Evolutionary conservation across 1,139 yeast species (phyloP).

Genomic region (Geotrichum bryndzae): DNA sequence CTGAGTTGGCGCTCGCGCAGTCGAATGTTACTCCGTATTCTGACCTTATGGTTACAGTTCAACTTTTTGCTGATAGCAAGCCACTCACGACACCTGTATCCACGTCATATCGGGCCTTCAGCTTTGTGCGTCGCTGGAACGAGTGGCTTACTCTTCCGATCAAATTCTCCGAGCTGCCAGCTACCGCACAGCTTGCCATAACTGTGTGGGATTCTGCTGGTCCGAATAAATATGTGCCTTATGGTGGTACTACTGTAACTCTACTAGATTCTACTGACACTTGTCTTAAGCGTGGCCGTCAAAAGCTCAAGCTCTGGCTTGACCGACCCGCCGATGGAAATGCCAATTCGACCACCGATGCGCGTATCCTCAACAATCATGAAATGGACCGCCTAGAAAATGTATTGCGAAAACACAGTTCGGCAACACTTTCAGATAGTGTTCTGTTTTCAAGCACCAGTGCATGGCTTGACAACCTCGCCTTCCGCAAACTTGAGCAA

Average conservation of each 20-base stretch:
- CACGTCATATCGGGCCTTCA: constrained; percentile 59
- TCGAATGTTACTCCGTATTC: constrained; percentile 38
- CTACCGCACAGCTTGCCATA: constrained; percentile 54
- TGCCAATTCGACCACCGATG: constrained; percentile 29
- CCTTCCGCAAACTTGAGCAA: constrained; percentile 53
- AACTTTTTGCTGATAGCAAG: constrained; percentile 56
- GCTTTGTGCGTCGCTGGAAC: constrained; percentile 44
- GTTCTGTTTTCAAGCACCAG: background rate
- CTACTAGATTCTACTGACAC: constrained; percentile 49
- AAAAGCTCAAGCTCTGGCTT: constrained; percentile 43
- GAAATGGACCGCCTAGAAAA: constrained; percentile 44
- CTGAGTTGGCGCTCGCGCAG: constrained; percentile 32
- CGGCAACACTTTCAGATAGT: background rate
- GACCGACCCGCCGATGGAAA: constrained; percentile 35
- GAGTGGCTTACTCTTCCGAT: constrained; percentile 69
- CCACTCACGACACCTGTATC: constrained; percentile 62
- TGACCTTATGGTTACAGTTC: constrained; percentile 58
- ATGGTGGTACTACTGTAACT: constrained; percentile 54
- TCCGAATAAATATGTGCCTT: constrained; percentile 44
- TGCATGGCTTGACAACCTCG: constrained; percentile 72
- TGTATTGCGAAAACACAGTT: constrained; percentile 11
- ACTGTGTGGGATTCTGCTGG: constrained; percentile 63
- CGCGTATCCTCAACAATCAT: constrained; percentile 26
- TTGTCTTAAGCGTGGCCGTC: constrained; percentile 53
- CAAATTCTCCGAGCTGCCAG: constrained; percentile 59